Percentiles rank a stretch among this genome's conserved stretches.
These are phyloP conservation scores for Microdochium nivale DNA, from an alignment of 2,329 filamentous ascomycete genomes.

Conservation along the genomic window DNA sequence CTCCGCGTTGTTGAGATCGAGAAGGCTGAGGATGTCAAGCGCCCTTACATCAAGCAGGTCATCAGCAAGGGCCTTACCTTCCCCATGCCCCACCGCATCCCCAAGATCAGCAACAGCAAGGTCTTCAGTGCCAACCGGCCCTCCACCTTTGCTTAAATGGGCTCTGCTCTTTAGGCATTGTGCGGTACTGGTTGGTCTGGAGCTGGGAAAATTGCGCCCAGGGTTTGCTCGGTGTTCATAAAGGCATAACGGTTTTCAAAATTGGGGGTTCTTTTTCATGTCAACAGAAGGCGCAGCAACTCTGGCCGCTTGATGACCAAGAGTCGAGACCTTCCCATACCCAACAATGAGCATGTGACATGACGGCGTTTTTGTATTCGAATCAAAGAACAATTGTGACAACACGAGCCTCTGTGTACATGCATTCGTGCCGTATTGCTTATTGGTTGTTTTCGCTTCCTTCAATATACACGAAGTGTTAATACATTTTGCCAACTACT, in stretches of 20 bases:
- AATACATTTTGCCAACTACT: too few species aligned
- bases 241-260: conserved; percentile 43
- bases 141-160: conserved; percentile 90
- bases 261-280: conserved; percentile 46
- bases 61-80: conserved; percentile 91
- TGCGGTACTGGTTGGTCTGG: conserved; percentile 28
- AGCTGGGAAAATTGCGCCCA: conserved; percentile 39
- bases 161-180: conserved; percentile 17
- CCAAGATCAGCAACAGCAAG: conserved; percentile 78
- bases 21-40: conserved; percentile 90
- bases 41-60: conserved; percentile 99
- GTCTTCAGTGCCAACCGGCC: conserved; percentile 89
- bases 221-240: conserved; percentile 52
- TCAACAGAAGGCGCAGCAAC: conserved; percentile 26
- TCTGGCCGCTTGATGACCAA: not conserved
- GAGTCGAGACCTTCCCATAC: not conserved
- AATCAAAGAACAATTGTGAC: not conserved
- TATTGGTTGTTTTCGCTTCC: too few species aligned
- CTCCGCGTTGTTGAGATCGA: conserved; percentile 97
- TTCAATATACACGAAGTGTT: too few species aligned
- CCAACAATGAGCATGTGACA: not conserved
- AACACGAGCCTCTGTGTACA: not conserved
- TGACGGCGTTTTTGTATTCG: conserved; percentile 1
- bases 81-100: conserved; percentile 94
- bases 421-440: not conserved